Conservation (phyloP, 768 basidiomycete species). For the Chalciporus pseudorubinellus region DNA sequence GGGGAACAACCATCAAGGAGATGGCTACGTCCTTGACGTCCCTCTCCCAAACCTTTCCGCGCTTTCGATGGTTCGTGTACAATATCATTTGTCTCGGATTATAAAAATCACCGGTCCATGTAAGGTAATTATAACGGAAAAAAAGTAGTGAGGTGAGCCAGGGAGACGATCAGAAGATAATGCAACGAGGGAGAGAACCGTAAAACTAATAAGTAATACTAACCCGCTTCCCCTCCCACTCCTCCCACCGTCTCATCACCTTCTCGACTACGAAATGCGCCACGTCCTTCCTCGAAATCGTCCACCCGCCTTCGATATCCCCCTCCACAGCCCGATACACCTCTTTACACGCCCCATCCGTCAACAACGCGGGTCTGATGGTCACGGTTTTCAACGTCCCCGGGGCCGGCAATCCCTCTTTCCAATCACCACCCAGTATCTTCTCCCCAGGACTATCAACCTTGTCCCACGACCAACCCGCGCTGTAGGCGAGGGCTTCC, state of each 20-base stretch:
- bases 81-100: no score
- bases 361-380: conserved; percentile 57
- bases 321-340: conserved; percentile 45
- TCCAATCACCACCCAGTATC: conserved; percentile 48
- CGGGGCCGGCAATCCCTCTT: conserved; percentile 34
- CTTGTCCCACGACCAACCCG: conserved; percentile 52
- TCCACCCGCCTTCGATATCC: conserved; percentile 42
- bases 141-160: no score
- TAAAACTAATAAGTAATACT: conserved; percentile 45
- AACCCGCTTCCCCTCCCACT: conserved; percentile 50
- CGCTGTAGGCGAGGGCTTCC: conserved; percentile 44
- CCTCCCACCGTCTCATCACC: conserved; percentile 45
- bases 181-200: no score
- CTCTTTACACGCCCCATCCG: conserved; percentile 47
- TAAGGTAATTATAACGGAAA: no score
- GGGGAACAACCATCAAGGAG: no score
- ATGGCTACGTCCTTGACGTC: no score
- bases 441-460: conserved; percentile 41
- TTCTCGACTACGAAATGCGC: conserved; percentile 61
- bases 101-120: no score
- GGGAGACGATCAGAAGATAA: no score
- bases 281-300: conserved; percentile 62
- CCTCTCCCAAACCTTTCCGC: no score
- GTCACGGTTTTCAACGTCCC: conserved; percentile 44
- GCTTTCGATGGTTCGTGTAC: no score